Percentiles rank a stretch among this genome's conserved stretches.
These are phyloP conservation scores for Sporopachydermia quercuum DNA, from an alignment of 805 yeast species.

Conservation along the genomic window DNA sequence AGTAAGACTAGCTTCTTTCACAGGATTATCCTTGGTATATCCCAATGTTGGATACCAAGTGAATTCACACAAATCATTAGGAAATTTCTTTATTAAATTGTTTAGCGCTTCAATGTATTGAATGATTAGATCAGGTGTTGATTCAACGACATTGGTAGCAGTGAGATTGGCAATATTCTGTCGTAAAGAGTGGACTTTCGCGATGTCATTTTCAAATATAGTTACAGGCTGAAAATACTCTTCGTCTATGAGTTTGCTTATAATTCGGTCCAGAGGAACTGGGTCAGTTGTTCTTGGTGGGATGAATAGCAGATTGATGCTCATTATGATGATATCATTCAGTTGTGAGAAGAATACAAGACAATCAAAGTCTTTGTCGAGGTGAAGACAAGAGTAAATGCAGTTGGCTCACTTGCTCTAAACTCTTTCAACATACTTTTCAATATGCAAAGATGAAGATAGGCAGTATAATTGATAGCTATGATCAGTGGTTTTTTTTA, in stretches of 20 bases:
- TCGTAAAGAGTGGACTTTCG: slow-evolving; percentile 17
- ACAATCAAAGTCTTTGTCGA: too few species aligned
- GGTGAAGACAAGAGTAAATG: too few species aligned
- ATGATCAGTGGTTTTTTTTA: too few species aligned
- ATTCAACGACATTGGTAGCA: slow-evolving; percentile 9
- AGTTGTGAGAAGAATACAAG: too few species aligned
- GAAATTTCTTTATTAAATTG: slow-evolving; percentile 40
- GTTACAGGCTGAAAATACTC: slow-evolving; percentile 31
- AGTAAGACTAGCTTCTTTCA: slow-evolving; percentile 29
- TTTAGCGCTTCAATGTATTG: slow-evolving; percentile 33
- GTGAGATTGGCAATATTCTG: slow-evolving; percentile 12
- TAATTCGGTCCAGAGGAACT: slow-evolving; percentile 24
- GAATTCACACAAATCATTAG: slow-evolving; percentile 40
- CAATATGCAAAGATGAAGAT: too few species aligned
- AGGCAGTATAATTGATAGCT: too few species aligned
- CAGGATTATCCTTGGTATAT: slow-evolving; percentile 33
- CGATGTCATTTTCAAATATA: slow-evolving; percentile 25
- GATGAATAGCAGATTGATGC: slow-evolving; percentile 29
- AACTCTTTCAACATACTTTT: too few species aligned
- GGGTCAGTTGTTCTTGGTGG: slow-evolving; percentile 35
- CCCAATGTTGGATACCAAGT: slow-evolving; percentile 66
- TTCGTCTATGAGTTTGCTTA: slow-evolving; percentile 29
- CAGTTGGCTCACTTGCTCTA: too few species aligned
- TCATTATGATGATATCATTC: slow-evolving; percentile 7
- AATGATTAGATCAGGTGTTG: neutral